Percentiles rank a stretch among this genome's conserved stretches.
Conservation (phyloP, 345 rosid genomes). For the Tarenaya hassleriana region DNA sequence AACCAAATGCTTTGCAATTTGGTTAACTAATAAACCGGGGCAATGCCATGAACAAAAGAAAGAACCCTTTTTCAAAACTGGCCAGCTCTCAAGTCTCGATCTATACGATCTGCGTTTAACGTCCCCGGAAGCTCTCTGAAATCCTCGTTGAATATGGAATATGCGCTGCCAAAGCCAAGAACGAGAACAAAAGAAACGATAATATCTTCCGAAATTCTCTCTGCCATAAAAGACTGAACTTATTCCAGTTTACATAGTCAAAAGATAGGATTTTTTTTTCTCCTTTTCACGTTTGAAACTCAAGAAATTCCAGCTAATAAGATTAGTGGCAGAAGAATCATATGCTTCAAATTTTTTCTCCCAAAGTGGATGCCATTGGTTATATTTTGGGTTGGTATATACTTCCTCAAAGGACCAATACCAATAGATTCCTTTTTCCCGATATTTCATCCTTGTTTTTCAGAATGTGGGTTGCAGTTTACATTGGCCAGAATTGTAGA, state of each 20-base stretch:
- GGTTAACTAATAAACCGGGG: no score
- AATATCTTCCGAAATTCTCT: background rate
- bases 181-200: no score
- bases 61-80: constrained; percentile 42
- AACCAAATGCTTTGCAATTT: no score
- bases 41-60: no score
- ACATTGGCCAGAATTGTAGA: constrained; percentile 8
- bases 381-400: constrained; percentile 11
- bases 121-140: constrained; percentile 95
- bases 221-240: constrained; percentile 16
- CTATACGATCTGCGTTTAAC: constrained; percentile 74
- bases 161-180: constrained; percentile 45
- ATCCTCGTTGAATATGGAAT: constrained; percentile 84
- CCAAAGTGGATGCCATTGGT: constrained; percentile 1
- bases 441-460: background rate
- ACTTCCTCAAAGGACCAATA: constrained; percentile 2
- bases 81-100: constrained; percentile 71
- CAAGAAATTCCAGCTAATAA: constrained; percentile 24
- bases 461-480: background rate
- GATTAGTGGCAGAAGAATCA: constrained; percentile 23
- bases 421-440: background rate
- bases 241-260: constrained; percentile 11
- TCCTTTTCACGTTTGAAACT: constrained; percentile 14
- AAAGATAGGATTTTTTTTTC: constrained; percentile 15
- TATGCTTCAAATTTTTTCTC: constrained; percentile 21